A percentile compares a stretch with the other conserved stretches of the same genome.
Evolutionary conservation across 2,329 filamentous ascomycete species (phyloP).

Genomic region (Colletotrichum musicola): DNA sequence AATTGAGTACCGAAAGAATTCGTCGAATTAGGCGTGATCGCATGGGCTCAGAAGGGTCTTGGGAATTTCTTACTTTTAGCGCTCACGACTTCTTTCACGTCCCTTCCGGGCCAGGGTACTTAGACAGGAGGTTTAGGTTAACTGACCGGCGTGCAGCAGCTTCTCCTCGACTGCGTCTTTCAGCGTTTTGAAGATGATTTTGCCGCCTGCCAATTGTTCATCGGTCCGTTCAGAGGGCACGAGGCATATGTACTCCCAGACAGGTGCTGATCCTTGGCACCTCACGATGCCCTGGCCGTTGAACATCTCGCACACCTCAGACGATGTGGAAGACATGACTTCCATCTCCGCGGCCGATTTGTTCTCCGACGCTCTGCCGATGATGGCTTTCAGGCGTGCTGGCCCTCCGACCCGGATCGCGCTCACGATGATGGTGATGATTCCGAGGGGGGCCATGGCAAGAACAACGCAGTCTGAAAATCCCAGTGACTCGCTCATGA

Average conservation of each 20-base stretch:
- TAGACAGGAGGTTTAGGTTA: no score
- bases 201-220: neutral
- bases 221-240: no score
- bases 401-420: slow-evolving; percentile 49
- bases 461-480: slow-evolving; percentile 52
- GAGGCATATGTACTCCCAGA: slow-evolving; percentile 4
- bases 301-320: slow-evolving; percentile 55
- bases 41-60: no score
- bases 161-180: no score
- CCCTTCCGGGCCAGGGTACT: no score
- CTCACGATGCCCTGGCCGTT: slow-evolving; percentile 31
- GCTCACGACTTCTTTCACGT: no score
- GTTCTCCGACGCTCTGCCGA: slow-evolving; percentile 54
- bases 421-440: slow-evolving; percentile 53
- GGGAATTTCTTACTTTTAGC: no score
- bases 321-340: slow-evolving; percentile 54
- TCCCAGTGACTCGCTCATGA: slow-evolving; percentile 50
- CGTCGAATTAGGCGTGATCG: no score
- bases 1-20: no score
- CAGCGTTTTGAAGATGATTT: no score
- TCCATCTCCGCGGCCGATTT: slow-evolving; percentile 51
- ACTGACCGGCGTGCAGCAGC: no score
- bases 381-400: slow-evolving; percentile 49
- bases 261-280: neutral
- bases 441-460: slow-evolving; percentile 51